A percentile compares a stretch with the other conserved stretches of the same genome.
phyloP scores from a whole-genome alignment of 148 eudicot genomes.

The Simmondsia chinensis region DNA sequence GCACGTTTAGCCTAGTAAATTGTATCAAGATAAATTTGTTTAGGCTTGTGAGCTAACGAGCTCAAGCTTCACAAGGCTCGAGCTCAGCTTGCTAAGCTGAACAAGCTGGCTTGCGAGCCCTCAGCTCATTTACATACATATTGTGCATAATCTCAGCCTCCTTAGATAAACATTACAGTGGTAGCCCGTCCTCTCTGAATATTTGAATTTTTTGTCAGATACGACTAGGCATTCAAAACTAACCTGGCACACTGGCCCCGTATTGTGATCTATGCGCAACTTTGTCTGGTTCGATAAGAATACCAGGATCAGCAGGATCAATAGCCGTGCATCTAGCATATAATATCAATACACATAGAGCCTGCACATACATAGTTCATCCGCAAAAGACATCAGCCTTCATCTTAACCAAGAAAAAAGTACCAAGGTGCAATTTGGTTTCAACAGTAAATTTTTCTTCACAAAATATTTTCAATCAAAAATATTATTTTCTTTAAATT shows the following conservation, averaged over 20 bases:
- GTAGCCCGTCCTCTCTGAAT: too few species aligned
- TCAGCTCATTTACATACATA: too few species aligned
- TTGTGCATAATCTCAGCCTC: background rate
- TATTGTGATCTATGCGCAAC: conserved; percentile 31
- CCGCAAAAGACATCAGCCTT: conserved; percentile 6
- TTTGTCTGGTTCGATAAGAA: conserved; percentile 55
- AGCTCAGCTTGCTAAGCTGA: too few species aligned
- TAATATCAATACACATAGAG: conserved; percentile 58
- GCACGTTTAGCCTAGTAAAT: too few species aligned
- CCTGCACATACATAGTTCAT: conserved; percentile 32
- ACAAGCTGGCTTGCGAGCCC: too few species aligned
- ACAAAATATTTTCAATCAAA: too few species aligned
- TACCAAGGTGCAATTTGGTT: background rate
- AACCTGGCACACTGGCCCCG: conserved; percentile 59
- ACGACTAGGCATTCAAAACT: conserved; percentile 10
- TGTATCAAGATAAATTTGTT: too few species aligned
- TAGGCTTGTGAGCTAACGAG: too few species aligned
- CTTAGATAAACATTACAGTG: background rate
- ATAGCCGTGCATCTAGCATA: conserved; percentile 89
- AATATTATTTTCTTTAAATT: too few species aligned
- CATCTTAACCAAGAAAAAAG: background rate
- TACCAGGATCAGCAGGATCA: conserved; percentile 97
- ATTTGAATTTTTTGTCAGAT: too few species aligned
- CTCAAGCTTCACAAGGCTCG: too few species aligned
- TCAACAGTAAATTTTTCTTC: too few species aligned